Evolutionary conservation across 495 filamentous ascomycete species (phyloP).

Genomic region (Thozetella sp.): DNA sequence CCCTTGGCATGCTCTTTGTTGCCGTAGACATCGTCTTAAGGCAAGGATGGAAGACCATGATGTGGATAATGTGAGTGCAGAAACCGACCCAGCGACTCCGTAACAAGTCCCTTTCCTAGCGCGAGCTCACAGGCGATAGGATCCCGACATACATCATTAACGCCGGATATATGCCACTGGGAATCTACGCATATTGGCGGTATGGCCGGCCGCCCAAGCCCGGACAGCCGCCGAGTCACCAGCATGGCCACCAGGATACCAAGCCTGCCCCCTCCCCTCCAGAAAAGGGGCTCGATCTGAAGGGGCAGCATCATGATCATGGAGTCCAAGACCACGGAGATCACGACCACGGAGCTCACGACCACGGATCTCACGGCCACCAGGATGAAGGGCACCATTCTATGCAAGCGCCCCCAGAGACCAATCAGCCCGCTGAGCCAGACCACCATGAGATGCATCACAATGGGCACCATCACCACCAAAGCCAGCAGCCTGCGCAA

Average conservation of each 20-base stretch:
- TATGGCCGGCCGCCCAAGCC: slow-evolving; percentile 15
- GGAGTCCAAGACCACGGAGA: not conserved
- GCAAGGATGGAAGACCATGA: slow-evolving; percentile 22
- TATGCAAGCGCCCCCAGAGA: not conserved
- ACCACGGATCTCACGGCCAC: not conserved
- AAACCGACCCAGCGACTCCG: not conserved
- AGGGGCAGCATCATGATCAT: not conserved
- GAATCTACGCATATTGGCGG: slow-evolving; percentile 14
- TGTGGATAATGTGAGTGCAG: slow-evolving; percentile 21
- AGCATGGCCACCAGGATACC: not conserved
- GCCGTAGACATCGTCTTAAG: slow-evolving; percentile 6
- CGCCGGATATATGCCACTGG: slow-evolving; percentile 17
- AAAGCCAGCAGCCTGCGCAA: too few relatives aligned
- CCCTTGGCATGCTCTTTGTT: not conserved
- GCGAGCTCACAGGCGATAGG: slow-evolving; percentile 4
- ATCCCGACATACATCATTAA: slow-evolving; percentile 19
- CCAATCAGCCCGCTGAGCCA: too few relatives aligned
- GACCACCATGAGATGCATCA: too few relatives aligned
- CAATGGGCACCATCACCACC: too few relatives aligned
- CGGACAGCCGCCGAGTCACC: not conserved
- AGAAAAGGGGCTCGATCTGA: not conserved
- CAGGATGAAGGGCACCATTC: too few relatives aligned
- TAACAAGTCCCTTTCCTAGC: not conserved
- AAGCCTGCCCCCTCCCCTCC: not conserved
- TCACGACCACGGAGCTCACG: not conserved